A percentile compares a stretch with the other conserved stretches of the same genome.
These are phyloP conservation scores for Phyllosticta ampelicida DNA, from an alignment of 2,329 filamentous ascomycete genomes.

Conservation along the genomic window DNA sequence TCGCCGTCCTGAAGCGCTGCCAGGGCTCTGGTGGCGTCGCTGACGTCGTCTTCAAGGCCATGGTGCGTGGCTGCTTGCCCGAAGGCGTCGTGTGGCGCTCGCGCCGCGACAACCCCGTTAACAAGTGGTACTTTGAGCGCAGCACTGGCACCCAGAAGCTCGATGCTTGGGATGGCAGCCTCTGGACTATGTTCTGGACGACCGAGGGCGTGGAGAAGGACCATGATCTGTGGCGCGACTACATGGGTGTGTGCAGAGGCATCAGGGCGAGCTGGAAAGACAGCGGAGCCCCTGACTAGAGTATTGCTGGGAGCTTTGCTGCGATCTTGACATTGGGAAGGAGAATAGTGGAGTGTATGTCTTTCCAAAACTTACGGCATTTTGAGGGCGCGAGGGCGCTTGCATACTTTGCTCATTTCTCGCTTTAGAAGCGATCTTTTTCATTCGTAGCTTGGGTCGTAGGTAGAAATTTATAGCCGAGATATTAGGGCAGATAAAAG, in stretches of 20 bases:
- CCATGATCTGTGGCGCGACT: conserved; percentile 35
- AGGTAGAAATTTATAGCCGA: too few relatives aligned
- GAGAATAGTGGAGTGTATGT: too few relatives aligned
- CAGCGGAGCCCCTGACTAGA: conserved; percentile 21
- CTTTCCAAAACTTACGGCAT: too few relatives aligned
- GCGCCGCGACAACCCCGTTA: conserved; percentile 83
- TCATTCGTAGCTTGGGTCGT: too few relatives aligned
- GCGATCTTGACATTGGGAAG: background rate
- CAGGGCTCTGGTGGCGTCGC: conserved; percentile 90
- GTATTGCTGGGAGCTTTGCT: too few relatives aligned
- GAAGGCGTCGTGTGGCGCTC: conserved; percentile 87
- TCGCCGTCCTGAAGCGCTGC: conserved; percentile 77
- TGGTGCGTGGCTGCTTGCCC: conserved; percentile 84
- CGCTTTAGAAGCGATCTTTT: too few relatives aligned
- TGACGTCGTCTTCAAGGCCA: conserved; percentile 91
- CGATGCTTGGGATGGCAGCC: conserved; percentile 50
- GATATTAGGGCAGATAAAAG: too few relatives aligned
- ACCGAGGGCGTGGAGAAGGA: conserved; percentile 44
- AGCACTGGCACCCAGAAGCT: conserved; percentile 68
- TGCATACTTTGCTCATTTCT: too few relatives aligned
- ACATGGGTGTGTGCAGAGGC: conserved; percentile 36
- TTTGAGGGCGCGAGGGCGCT: too few relatives aligned
- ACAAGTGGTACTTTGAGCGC: conserved; percentile 98
- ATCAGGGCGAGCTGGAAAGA: conserved; percentile 41
- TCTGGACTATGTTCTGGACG: conserved; percentile 99